phyloP scores from a whole-genome alignment of 75 land plant species.

The Sequoia sempervirens region DNA sequence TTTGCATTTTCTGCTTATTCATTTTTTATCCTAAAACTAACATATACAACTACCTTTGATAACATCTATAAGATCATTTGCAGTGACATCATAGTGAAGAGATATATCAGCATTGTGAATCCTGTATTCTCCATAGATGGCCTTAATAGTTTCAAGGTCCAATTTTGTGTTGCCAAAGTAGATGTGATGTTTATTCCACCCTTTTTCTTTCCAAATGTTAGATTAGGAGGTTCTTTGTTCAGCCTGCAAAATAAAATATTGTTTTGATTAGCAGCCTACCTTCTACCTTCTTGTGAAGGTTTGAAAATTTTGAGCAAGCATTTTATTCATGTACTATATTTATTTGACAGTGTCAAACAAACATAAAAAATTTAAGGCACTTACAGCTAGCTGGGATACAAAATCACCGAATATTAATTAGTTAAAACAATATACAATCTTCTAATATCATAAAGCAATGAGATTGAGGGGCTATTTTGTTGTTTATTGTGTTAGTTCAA shows the following conservation, averaged over 20 bases:
- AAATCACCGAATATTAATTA: background rate
- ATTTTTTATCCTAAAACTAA: too few species aligned
- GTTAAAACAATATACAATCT: background rate
- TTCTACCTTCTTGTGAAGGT: background rate
- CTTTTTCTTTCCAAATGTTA: slow-evolving; percentile 90
- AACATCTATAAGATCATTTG: slow-evolving; percentile 97
- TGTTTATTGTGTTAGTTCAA: background rate
- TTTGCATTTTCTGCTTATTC: too few species aligned
- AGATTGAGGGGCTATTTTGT: background rate
- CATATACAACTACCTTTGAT: slow-evolving; percentile 96
- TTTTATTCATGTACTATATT: background rate
- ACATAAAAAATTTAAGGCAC: background rate
- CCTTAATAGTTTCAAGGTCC: slow-evolving; percentile 97
- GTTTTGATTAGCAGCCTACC: background rate
- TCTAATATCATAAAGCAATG: background rate
- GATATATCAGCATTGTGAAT: slow-evolving; percentile 97
- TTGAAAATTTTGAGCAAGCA: background rate
- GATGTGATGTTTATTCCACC: slow-evolving; percentile 97
- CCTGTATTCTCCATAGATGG: slow-evolving; percentile 96
- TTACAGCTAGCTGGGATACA: background rate
- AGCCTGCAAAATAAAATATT: slow-evolving; percentile 44
- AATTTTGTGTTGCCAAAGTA: slow-evolving; percentile 75
- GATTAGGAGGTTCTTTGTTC: slow-evolving; percentile 91
- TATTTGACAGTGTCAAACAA: background rate
- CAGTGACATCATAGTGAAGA: slow-evolving; percentile 92